Evolutionary conservation across 164 flowering plant genomes (phyloP).

Genomic region (Vitis cinerea): DNA sequence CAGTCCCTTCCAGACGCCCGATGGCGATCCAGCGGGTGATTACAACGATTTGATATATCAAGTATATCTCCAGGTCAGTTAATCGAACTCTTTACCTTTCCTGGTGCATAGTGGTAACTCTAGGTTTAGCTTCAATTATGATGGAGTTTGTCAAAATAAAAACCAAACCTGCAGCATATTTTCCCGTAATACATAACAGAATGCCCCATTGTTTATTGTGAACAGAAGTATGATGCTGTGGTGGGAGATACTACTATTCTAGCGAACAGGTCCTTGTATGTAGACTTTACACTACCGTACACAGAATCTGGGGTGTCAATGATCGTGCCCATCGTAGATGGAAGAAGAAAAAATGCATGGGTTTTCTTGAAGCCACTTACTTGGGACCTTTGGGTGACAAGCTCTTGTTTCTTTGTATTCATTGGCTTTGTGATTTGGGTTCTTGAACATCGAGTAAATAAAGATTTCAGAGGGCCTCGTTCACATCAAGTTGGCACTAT

Average conservation of each 20-base stretch:
- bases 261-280: conserved; percentile 18
- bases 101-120: too few relatives aligned
- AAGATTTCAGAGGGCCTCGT: conserved; percentile 18
- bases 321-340: conserved; percentile 13
- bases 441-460: conserved; percentile 27
- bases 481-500: conserved; percentile 15
- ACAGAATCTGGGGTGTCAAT: conserved; percentile 24
- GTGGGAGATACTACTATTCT: conserved; percentile 29
- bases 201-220: neutral
- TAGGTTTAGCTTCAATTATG: too few relatives aligned
- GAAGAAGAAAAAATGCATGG: conserved; percentile 10
- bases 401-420: neutral
- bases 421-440: conserved; percentile 23
- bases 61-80: neutral
- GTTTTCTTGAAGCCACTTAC: conserved; percentile 25
- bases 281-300: conserved; percentile 32
- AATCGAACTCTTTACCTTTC: too few relatives aligned
- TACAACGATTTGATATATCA: conserved; percentile 10
- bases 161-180: too few relatives aligned
- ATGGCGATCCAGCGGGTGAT: conserved; percentile 3
- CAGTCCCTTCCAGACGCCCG: neutral
- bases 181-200: too few relatives aligned
- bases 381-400: conserved; percentile 25
- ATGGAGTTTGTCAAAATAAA: too few relatives aligned
- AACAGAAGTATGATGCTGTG: conserved; percentile 23